Conservation (phyloP, 768 basidiomycete species). For the Phaeotremella fagi region DNA sequence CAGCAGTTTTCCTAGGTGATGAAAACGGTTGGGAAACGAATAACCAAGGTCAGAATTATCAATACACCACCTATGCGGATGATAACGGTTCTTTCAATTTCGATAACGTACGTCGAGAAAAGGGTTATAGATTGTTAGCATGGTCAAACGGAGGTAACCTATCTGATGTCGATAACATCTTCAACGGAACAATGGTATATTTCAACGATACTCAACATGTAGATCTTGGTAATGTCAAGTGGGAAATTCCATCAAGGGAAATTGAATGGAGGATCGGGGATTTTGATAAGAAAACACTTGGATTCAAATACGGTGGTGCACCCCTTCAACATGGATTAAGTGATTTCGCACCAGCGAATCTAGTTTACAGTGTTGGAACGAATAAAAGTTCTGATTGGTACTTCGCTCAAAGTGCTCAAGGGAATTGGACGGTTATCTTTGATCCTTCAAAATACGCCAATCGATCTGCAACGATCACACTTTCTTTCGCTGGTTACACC, state of each 20-base stretch:
- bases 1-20: slow-evolving; percentile 5
- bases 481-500: not conserved
- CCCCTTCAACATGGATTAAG: slow-evolving; percentile 5
- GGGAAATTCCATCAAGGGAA: not conserved
- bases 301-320: not conserved
- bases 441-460: not conserved
- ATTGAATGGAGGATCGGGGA: not conserved
- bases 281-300: slow-evolving; percentile 6
- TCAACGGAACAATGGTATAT: slow-evolving; percentile 5
- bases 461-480: not conserved
- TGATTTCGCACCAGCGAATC: slow-evolving; percentile 2
- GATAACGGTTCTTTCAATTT: slow-evolving; percentile 4
- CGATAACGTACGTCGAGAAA: not conserved
- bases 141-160: slow-evolving; percentile 8
- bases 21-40: slow-evolving; percentile 5
- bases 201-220: not conserved
- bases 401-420: slow-evolving; percentile 6
- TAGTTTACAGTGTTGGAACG: not conserved
- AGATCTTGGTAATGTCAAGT: not conserved
- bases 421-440: slow-evolving; percentile 6
- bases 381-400: slow-evolving; percentile 6
- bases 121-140: slow-evolving; percentile 3
- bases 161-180: not conserved
- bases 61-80: slow-evolving; percentile 5
- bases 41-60: slow-evolving; percentile 4